Evolutionary conservation across 495 filamentous ascomycete genomes (phyloP).

Genomic region (Friedmanniomyces endolithicus): DNA sequence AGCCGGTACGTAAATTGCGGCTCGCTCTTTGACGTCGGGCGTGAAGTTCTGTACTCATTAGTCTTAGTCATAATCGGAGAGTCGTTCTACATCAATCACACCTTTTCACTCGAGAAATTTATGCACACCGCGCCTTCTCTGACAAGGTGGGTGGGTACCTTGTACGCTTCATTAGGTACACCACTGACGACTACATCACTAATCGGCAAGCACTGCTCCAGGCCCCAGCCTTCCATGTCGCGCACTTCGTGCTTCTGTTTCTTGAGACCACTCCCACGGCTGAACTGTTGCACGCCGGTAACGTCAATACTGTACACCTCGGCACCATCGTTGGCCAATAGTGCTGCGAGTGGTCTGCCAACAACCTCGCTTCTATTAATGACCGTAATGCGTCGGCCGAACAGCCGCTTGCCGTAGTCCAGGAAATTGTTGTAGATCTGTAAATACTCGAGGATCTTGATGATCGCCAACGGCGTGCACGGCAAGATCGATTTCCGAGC

Average conservation of each 20-base stretch:
- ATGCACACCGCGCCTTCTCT: conserved; percentile 87
- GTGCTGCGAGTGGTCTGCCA: conserved; percentile 80
- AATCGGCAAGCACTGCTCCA: conserved; percentile 69
- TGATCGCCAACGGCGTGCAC: conserved; percentile 85
- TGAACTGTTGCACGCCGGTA: conserved; percentile 83
- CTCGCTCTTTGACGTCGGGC: conserved; percentile 76
- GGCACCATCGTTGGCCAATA: conserved; percentile 92
- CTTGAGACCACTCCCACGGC: conserved; percentile 70
- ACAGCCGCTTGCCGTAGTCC: conserved; percentile 82
- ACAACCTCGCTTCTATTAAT: conserved; percentile 95
- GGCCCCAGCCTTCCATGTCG: conserved; percentile 57
- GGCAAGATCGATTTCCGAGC: conserved; percentile 81
- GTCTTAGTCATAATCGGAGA: neutral
- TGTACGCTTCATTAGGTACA: conserved; percentile 75
- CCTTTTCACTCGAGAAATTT: conserved; percentile 91
- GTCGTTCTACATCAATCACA: conserved; percentile 19
- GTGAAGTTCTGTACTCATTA: conserved; percentile 57
- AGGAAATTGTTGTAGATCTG: conserved; percentile 95
- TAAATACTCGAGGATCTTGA: conserved; percentile 93
- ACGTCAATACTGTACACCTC: conserved; percentile 91
- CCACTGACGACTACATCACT: conserved; percentile 92
- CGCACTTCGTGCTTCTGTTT: conserved; percentile 71
- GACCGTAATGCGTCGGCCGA: conserved; percentile 82
- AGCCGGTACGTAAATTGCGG: conserved; percentile 91
- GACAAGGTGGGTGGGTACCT: conserved; percentile 70